These are phyloP conservation scores for Rhizophora mangle DNA, from an alignment of 345 rosid genomes.

Conservation along the genomic window DNA sequence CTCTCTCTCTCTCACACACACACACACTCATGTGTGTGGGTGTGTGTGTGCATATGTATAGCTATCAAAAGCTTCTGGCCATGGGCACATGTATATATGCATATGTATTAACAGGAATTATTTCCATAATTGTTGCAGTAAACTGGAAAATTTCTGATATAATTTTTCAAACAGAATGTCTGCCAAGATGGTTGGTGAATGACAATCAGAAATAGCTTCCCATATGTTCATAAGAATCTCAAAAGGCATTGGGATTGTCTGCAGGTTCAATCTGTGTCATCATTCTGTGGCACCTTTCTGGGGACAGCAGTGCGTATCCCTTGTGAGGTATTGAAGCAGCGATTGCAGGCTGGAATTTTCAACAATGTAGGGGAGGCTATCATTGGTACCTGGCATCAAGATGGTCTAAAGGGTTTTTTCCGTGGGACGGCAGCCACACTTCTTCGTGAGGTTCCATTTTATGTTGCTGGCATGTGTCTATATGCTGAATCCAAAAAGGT, in stretches of 20 bases:
- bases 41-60: neutral
- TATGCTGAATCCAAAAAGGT: conserved; percentile 98
- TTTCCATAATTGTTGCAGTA: neutral
- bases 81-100: neutral
- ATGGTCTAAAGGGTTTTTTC: conserved; percentile 86
- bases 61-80: too few species aligned
- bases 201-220: neutral
- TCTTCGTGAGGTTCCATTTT: conserved; percentile 93
- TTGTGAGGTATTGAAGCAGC: conserved; percentile 96
- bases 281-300: conserved; percentile 87
- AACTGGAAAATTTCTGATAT: neutral
- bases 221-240: neutral
- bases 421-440: conserved; percentile 98
- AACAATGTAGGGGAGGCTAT: conserved; percentile 90
- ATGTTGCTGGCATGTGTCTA: conserved; percentile 90
- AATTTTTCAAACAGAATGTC: too few species aligned
- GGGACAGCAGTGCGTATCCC: conserved; percentile 98
- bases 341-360: conserved; percentile 86
- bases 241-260: conserved; percentile 7
- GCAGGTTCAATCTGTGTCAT: conserved; percentile 92
- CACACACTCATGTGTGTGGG: too few species aligned
- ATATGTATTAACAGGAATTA: neutral
- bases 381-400: conserved; percentile 87
- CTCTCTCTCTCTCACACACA: too few species aligned
- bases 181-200: neutral